Evolutionary conservation across 2,329 filamentous ascomycete species (phyloP), one percentile per base, ranked within the genome.

Genomic region (Shiraia bambusicola): DNA sequence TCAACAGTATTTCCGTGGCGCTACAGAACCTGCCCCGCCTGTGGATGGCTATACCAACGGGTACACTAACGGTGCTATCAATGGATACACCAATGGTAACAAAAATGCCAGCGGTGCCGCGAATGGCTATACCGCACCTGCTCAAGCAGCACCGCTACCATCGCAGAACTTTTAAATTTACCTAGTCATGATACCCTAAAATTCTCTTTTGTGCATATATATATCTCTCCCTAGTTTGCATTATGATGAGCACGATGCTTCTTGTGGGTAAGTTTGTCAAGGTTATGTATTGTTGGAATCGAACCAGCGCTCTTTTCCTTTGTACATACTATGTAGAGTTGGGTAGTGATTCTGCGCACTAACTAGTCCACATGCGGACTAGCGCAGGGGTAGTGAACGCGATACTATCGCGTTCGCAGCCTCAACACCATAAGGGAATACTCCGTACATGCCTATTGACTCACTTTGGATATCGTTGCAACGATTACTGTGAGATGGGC

Each of bases 91-190:
- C 19, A 50, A 56, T n/a, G n/a, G n/a, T n/a, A n/a, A n/a, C n/a
- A n/a, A n/a, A n/a, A n/a, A n/a, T n/a, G n/a, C n/a, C n/a, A n/a
- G n/a, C 17, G 57, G 50, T 2, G 32, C 49, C 29, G 41, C 40
- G 13, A 51, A 58, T 28, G 49, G 46, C 9, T 16, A 29, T 12
- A 17, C 30, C 17, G 58, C 55, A 39, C 59, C 59, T 8, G 38
- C 42, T 1, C 42, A 49, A 13, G 43, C 52, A 13, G 49, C 53
- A 3, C 52, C 54, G 9, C 37, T 61, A 1, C 29, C 60, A 3
- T 61, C 61, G 35, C 48, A 54, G 34, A 65, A 65, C 40, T 63
- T 62, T 33, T 64, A 63, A 47, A 27, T 26, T 6, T 22, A n/a
- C 33, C 10, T 17, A 25, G n/a, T 43, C 31, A 25, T 8, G 19